Evolutionary conservation across 805 yeast genomes (phyloP), one percentile per base, ranked within the genome.

Genomic region (Candida nitratophila): DNA sequence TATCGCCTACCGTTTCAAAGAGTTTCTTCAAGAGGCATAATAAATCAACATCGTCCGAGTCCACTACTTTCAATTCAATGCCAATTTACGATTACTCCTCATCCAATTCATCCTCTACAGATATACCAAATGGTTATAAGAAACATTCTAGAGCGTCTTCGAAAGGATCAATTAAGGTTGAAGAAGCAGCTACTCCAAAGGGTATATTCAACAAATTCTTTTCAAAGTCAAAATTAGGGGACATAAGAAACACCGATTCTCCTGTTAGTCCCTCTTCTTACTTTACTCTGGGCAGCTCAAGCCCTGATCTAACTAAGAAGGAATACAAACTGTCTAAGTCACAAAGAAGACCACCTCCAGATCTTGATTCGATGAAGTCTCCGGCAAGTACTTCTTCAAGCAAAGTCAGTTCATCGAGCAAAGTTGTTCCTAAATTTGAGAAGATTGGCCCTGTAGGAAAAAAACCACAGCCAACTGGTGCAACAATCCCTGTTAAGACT

Each of bases 1-100:
- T 63, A 15, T 64, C 72, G 3, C 69, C 71, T 2, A 60, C 66
- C 4, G 60, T 65, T 10, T 53, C 64, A 2, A 65, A 65, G 33
- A 74, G 74, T 24, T 70, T 83, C 42, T 82, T 83, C 64, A 68
- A 84, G 50, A 74, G 81, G 48, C 87, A 81, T 52, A 71, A 75
- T 40, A 73, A 85, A 45, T 73, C 83, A n/a, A 75, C 73, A 40
- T 79, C 86, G 0, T 74, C 82, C 0, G 83, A 78, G 44, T 69
- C 79, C 1, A 70, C 79, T 0, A 44, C 69, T 1, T 59, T 70
- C 45, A 69, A 63, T 64, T 19, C 37, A 33, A 17, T 24, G 9
- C 29, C 31, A 11, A 14, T 20, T 9, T n/a, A 24, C 11, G 39
- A 39, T 26, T 34, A 37, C 12, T 44, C 45, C 4, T n/a, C 39